Evolutionary conservation across 176 grass and related monocot genomes (phyloP), one percentile per base, ranked within the genome.

Genomic region (Musa beccarii): DNA sequence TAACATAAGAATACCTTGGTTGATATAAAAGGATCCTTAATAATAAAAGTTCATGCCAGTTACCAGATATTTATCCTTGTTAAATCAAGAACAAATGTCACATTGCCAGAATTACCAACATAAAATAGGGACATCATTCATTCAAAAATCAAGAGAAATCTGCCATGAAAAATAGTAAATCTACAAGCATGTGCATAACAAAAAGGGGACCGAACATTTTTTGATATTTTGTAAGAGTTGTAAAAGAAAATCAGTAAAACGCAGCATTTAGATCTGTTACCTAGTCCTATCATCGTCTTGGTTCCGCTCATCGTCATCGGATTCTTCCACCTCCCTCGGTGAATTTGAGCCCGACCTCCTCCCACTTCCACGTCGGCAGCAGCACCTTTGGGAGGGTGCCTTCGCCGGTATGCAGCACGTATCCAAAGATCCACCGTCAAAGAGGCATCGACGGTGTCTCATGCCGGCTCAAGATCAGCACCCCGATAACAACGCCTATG

Each of bases 371-470:
- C 20, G n/a, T 64, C 75, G 11, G 23, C 25, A 10, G 22, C 17
- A 52, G 20, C 28, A 11, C 16, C 56, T 9, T 65, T n/a, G 16
- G 43, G 10, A 1, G n/a, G 59, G n/a, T 76, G 34, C 29, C 75
- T 76, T n/a, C 75, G 15, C 34, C 75, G 57, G 29, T 76, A 76
- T 59, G 75, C 11, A 76, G 56, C 34, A 59, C 75, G 52, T 76
- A 76, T 0, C 75, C 75, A 0, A 63, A 19, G 49, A 76, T 63
- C 75, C 75, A 76, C 16, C 65, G 56, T 15, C 75, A 17, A 28
- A 76, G 29, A 12, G 75, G 75, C 75, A 76, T 63, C 57, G 75
- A 76, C 11, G 59, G 75, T 34, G 8, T 64, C 59, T 76, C 75
- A 43, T 63, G 34, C 10, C 59, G 34, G 59, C 75, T 64, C 43